Evolutionary conservation across 208 protist genomes (phyloP).

Genomic region (Trypanosoma lewisi): DNA sequence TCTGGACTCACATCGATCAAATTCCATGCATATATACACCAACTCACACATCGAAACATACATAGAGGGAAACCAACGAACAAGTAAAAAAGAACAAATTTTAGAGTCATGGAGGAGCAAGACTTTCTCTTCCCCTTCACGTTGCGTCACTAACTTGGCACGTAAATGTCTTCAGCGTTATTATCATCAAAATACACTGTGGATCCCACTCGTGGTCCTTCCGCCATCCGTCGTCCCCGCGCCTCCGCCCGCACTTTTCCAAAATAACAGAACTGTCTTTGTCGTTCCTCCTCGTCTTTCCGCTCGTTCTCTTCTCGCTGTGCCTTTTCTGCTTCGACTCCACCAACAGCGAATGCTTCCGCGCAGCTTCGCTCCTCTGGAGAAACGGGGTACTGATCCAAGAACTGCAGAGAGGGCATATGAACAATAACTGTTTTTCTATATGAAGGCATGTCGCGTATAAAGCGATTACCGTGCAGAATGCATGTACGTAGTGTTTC

Average conservation of each 20-base stretch:
- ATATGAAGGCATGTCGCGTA: constrained; percentile 50
- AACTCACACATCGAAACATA: no score
- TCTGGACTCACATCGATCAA: no score
- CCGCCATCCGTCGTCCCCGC: neutral
- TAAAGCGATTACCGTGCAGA: constrained; percentile 79
- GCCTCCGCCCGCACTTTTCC: constrained; percentile 18
- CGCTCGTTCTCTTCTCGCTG: constrained; percentile 30
- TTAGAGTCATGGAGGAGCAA: no score
- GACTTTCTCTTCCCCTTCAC: no score
- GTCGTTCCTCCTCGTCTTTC: constrained; percentile 23
- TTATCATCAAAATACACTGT: constrained; percentile 24
- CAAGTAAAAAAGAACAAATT: neutral
- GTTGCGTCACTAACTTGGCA: constrained; percentile 4
- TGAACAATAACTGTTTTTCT: constrained; percentile 74
- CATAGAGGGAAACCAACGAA: neutral
- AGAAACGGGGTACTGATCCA: constrained; percentile 77
- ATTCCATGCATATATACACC: no score
- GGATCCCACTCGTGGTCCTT: constrained; percentile 6
- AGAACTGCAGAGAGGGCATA: constrained; percentile 50
- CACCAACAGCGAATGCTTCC: constrained; percentile 61
- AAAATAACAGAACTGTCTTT: constrained; percentile 46
- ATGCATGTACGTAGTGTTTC: constrained; percentile 65
- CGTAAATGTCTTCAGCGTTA: constrained; percentile 5
- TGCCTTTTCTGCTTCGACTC: constrained; percentile 38
- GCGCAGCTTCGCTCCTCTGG: constrained; percentile 64